Evolutionary conservation across 129 eudicot genomes (phyloP), one percentile per base, ranked within the genome.

Genomic region (Artemisia tridentata): DNA sequence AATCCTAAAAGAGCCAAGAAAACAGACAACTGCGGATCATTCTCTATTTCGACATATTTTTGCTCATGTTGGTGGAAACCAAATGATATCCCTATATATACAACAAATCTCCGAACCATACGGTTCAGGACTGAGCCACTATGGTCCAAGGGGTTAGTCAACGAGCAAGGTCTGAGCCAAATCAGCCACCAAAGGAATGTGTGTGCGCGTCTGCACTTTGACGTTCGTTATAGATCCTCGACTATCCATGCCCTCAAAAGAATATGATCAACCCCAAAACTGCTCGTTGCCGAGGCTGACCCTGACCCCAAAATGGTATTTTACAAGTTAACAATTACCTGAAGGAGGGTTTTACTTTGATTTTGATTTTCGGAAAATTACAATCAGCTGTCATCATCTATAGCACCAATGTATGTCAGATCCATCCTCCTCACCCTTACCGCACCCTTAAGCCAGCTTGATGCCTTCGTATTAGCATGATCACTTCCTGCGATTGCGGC

Each of bases 371-470:
- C 68, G 41, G 56, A 34, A 25, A 48, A 63, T 53, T 68, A 64
- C 29, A 70, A 83, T 93, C 87, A 95, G 86, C 93, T 95, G 77
- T 95, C 99, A 38, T 95, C 99, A 38, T 95, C 99, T 61, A 90
- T 86, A 16, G 95, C 81, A 57, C 99, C 99, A 58, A 95, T 86
- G 21, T 86, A 95, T 4, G 93, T 82, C 75, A 95, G 92, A 59
- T 95, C 93, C 77, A 80, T 87, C 83, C 96, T 86, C 68, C 97
- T 84, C 41, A 95, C 91, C 69, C 99, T 90, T 38, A 95, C 93
- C 8, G 99, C 91, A 34, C 99, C 97, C 81, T 88, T 86, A 10
- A 95, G 96, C 97, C 88, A 95, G 78, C 81, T 79, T 13, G 93
- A 82, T 3, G 99, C 99, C 80, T 75, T 95, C 49, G 88, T 75